Evolutionary conservation across 805 yeast genomes (phyloP).

Genomic region (Lachancea kluyveri): DNA sequence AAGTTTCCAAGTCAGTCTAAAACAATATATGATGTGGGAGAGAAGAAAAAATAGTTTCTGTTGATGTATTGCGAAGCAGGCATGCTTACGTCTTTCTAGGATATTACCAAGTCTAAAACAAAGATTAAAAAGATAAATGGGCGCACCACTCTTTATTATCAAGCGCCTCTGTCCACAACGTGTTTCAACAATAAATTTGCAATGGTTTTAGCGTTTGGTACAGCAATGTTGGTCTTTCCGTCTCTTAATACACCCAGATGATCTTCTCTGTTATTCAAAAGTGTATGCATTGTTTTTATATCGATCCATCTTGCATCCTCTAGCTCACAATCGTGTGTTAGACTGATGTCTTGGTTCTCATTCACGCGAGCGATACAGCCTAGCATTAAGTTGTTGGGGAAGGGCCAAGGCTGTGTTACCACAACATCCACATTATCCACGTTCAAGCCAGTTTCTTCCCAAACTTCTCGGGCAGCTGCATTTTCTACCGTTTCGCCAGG

Average conservation of each 20-base stretch:
- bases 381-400: conserved; percentile 87
- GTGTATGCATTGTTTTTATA: conserved; percentile 37
- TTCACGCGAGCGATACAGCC: conserved; percentile 85
- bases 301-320: conserved; percentile 85
- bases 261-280: conserved; percentile 5
- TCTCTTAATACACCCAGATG: conserved; percentile 8
- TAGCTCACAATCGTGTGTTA: conserved; percentile 82
- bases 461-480: conserved; percentile 81
- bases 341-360: conserved; percentile 52
- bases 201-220: conserved; percentile 25
- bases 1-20: no score
- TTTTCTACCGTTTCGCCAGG: conserved; percentile 89
- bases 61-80: no score
- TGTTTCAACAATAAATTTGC: conserved; percentile 23
- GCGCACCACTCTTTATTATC: no score
- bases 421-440: conserved; percentile 50
- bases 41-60: no score
- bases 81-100: no score
- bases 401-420: conserved; percentile 95
- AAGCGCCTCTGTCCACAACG: conserved; percentile 11
- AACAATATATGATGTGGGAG: no score
- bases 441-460: conserved; percentile 90
- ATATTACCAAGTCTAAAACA: background rate
- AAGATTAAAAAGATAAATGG: background rate
- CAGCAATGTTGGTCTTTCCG: conserved; percentile 5